These are phyloP conservation scores for Misopates orontium DNA, from an alignment of 257 asterid species.

Conservation along the genomic window DNA sequence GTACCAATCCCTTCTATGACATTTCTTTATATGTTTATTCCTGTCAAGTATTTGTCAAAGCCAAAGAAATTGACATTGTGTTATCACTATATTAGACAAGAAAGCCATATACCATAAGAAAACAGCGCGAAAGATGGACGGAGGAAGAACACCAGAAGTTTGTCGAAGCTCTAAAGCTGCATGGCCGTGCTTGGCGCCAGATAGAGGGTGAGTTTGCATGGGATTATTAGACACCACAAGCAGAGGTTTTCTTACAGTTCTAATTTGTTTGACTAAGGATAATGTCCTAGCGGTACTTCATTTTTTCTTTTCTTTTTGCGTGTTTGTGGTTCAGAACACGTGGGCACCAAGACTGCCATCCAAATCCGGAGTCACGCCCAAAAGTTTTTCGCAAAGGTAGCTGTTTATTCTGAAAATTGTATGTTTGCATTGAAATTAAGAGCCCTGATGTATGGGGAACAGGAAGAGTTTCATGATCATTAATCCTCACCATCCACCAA, in stretches of 20 bases:
- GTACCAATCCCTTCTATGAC: conserved; percentile 38
- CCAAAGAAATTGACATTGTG: too few species aligned
- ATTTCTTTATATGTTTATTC: conserved; percentile 6
- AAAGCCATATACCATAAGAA: conserved; percentile 82
- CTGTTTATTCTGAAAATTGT: neutral
- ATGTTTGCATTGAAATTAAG: neutral
- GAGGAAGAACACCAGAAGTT: conserved; percentile 83
- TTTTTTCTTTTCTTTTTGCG: conserved; percentile 1
- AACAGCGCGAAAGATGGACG: conserved; percentile 86
- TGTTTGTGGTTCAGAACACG: conserved; percentile 64
- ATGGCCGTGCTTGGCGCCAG: conserved; percentile 93
- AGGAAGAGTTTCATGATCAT: neutral
- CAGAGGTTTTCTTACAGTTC: too few species aligned
- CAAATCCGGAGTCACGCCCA: conserved; percentile 97
- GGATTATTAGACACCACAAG: too few species aligned
- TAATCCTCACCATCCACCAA: neutral
- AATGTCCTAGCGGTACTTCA: neutral
- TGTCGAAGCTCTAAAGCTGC: conserved; percentile 72
- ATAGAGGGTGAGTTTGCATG: conserved; percentile 71
- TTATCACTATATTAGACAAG: too few species aligned
- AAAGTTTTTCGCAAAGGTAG: conserved; percentile 76
- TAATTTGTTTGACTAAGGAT: neutral
- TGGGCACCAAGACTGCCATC: conserved; percentile 79
- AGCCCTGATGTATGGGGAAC: neutral
- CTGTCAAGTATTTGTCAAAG: too few species aligned